Conservation (phyloP, 257 asterid genomes). For the Solanum etuberosum region DNA sequence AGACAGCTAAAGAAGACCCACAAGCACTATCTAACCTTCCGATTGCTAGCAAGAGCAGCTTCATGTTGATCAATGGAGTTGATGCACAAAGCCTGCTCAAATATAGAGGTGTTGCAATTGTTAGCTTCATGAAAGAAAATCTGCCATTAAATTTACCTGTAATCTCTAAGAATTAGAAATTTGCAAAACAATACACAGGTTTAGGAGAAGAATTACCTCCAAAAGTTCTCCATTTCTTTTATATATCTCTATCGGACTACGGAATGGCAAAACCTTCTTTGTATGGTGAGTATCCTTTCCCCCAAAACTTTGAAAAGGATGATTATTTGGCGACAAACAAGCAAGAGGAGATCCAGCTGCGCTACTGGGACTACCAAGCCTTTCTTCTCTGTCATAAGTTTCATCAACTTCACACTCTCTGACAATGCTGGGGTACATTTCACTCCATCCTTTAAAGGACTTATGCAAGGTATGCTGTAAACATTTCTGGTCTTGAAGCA, state of each 20-base stretch:
- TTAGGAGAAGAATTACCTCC: slow-evolving; percentile 46
- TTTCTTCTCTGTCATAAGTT: slow-evolving; percentile 53
- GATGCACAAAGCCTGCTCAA: slow-evolving; percentile 76
- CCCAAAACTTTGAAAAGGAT: slow-evolving; percentile 63
- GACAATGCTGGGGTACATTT: slow-evolving; percentile 48
- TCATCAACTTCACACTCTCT: slow-evolving; percentile 60
- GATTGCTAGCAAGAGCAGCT: slow-evolving; percentile 84
- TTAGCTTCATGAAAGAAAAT: not conserved
- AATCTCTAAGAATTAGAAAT: not conserved
- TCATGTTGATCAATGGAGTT: slow-evolving; percentile 71
- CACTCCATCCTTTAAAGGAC: slow-evolving; percentile 55
- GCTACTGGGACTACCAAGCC: slow-evolving; percentile 44
- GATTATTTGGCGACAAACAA: slow-evolving; percentile 70
- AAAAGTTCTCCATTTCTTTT: slow-evolving; percentile 87
- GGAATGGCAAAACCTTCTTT: slow-evolving; percentile 54
- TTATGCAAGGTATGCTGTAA: slow-evolving; percentile 41
- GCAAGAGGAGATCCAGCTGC: slow-evolving; percentile 84
- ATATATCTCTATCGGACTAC: slow-evolving; percentile 58
- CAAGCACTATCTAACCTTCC: slow-evolving; percentile 46
- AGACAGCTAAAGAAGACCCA: not conserved
- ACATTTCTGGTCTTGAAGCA: slow-evolving; percentile 42
- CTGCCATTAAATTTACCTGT: not conserved
- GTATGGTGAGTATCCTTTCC: slow-evolving; percentile 28
- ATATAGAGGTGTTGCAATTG: not conserved
- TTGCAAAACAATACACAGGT: not conserved